A percentile compares a stretch with the other conserved stretches of the same genome.
Evolutionary conservation across 192 early-diverging fungal species (phyloP).

Genomic region (Rhizophlyctis rosea): DNA sequence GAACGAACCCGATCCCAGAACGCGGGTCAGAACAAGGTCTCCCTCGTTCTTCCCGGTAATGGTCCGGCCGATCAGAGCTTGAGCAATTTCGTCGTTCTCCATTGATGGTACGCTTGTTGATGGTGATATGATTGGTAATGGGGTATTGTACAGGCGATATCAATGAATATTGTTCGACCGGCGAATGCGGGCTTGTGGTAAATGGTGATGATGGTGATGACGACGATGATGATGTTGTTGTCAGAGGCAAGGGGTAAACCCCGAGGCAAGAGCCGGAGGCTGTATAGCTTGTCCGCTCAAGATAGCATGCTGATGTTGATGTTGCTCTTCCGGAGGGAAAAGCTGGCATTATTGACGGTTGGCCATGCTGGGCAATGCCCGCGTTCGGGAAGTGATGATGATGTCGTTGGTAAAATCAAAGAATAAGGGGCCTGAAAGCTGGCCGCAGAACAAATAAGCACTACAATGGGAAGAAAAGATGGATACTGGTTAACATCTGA

Average conservation of each 20-base stretch:
- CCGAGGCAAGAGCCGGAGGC: not conserved
- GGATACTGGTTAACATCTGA: too few species aligned
- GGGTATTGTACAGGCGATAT: not conserved
- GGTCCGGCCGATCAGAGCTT: constrained; percentile 9
- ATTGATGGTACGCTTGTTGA: not conserved
- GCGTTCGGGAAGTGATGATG: not conserved
- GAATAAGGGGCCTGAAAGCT: too few species aligned
- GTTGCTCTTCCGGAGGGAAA: constrained; percentile 8
- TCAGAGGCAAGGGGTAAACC: not conserved
- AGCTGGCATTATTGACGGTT: constrained; percentile 10
- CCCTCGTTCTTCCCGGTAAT: constrained; percentile 13
- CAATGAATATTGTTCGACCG: not conserved
- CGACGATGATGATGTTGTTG: not conserved
- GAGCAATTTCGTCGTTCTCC: not conserved
- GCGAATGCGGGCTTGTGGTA: not conserved
- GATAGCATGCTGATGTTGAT: constrained; percentile 7
- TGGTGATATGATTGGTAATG: not conserved
- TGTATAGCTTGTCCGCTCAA: not conserved
- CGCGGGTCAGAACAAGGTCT: constrained; percentile 21
- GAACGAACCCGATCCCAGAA: constrained; percentile 48
- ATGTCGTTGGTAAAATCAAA: too few species aligned
- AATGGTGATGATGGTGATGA: not conserved
- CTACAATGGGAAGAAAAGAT: too few species aligned
- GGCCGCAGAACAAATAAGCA: too few species aligned
- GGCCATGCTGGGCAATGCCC: constrained; percentile 1